Conservation (phyloP, 768 basidiomycete genomes). For the Termitomyces sp. region DNA sequence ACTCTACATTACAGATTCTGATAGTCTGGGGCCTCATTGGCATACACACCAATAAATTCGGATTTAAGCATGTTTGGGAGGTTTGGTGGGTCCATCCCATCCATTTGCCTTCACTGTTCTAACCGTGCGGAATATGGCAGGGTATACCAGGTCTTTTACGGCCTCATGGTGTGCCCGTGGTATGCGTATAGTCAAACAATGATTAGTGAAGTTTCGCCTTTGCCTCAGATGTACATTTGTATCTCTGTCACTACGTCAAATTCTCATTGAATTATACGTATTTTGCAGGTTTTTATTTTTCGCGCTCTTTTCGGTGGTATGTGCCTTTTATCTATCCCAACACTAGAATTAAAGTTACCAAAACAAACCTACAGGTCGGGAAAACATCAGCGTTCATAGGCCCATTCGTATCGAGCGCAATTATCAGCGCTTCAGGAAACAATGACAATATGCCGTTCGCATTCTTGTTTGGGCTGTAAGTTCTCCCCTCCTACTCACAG, state of each 20-base stretch:
- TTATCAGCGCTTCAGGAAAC: slow-evolving; percentile 61
- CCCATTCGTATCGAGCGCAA: slow-evolving; percentile 69
- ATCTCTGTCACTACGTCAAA: neutral
- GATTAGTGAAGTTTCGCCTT: slow-evolving; percentile 74
- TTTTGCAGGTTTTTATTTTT: slow-evolving; percentile 59
- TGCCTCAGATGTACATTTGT: slow-evolving; percentile 57
- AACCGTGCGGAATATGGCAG: slow-evolving; percentile 22
- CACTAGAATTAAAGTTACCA: neutral
- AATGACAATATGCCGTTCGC: slow-evolving; percentile 76
- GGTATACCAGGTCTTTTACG: slow-evolving; percentile 68
- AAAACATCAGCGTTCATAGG: slow-evolving; percentile 78
- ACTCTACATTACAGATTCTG: slow-evolving; percentile 36
- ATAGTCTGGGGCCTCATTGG: slow-evolving; percentile 76
- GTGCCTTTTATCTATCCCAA: slow-evolving; percentile 5
- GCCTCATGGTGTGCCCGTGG: slow-evolving; percentile 74
- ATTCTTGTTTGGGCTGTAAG: slow-evolving; percentile 66
- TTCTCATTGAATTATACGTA: slow-evolving; percentile 1
- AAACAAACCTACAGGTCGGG: slow-evolving; percentile 39
- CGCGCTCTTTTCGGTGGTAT: slow-evolving; percentile 66
- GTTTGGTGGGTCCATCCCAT: slow-evolving; percentile 45
- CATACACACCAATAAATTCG: slow-evolving; percentile 68
- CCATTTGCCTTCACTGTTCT: neutral
- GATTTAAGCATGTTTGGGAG: slow-evolving; percentile 83
- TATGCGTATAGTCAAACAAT: slow-evolving; percentile 80
- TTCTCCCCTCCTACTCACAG: slow-evolving; percentile 6